Percentiles rank a stretch among this genome's conserved stretches.
Conservation (phyloP, 805 yeast genomes). For the Schwanniomyces occidentalis region DNA sequence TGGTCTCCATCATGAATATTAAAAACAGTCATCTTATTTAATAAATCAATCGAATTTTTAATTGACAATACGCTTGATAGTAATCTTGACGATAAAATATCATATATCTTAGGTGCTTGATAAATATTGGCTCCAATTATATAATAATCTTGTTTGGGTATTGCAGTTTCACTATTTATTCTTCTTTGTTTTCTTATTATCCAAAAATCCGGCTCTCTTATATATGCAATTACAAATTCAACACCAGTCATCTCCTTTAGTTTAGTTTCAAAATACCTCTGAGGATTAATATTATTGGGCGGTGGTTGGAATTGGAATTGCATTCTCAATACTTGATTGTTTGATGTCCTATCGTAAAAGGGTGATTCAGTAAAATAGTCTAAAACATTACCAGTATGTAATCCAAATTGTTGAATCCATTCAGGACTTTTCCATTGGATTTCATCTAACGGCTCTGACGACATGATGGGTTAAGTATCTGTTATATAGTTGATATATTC, state of each 20-base stretch:
- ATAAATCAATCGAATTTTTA: conserved; percentile 32
- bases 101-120: conserved; percentile 79
- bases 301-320: conserved; percentile 78
- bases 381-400: conserved; percentile 84
- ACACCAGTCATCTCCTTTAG: conserved; percentile 78
- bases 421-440: conserved; percentile 97
- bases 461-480: too few relatives aligned
- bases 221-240: conserved; percentile 75
- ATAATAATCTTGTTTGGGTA: conserved; percentile 73
- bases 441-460: conserved; percentile 64
- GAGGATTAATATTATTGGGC: conserved; percentile 35
- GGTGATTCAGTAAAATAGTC: conserved; percentile 95
- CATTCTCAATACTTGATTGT: conserved; percentile 93
- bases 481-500: too few relatives aligned
- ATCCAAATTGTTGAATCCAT: conserved; percentile 89
- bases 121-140: conserved; percentile 90
- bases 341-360: conserved; percentile 89
- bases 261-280: conserved; percentile 50
- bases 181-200: conserved; percentile 81
- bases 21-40: conserved; percentile 33
- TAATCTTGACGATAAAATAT: conserved; percentile 70
- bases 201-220: conserved; percentile 93
- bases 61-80: conserved; percentile 36
- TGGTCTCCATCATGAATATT: conserved; percentile 38
- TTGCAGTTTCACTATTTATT: conserved; percentile 48